A percentile compares a stretch with the other conserved stretches of the same genome.
phyloP scores from a whole-genome alignment of 306 rosid genomes.

The Senna tora region DNA sequence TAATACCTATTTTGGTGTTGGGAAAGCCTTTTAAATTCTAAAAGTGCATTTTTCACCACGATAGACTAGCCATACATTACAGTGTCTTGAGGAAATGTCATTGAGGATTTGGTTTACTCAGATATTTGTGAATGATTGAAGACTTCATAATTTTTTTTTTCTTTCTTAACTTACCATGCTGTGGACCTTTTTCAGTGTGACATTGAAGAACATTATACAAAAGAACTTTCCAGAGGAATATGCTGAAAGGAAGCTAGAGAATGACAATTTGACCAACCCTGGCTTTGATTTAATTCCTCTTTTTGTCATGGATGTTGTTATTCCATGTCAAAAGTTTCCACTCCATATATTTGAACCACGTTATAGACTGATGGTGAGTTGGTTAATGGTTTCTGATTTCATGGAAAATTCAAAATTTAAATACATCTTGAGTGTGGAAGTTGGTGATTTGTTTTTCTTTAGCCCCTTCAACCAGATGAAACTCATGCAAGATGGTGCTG shows the following conservation, averaged over 20 bases:
- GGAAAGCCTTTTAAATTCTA: conserved; percentile 5
- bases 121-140: conserved; percentile 24
- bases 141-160: neutral
- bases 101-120: conserved; percentile 28
- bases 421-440: conserved; percentile 1
- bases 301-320: conserved; percentile 98
- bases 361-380: conserved; percentile 96
- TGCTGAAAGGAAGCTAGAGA: conserved; percentile 87
- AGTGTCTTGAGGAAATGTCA: conserved; percentile 8
- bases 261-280: conserved; percentile 60
- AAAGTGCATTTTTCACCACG: neutral
- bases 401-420: neutral
- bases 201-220: conserved; percentile 86
- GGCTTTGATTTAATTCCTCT: conserved; percentile 93
- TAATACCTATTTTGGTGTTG: conserved; percentile 16
- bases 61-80: conserved; percentile 19
- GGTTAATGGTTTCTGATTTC: conserved; percentile 24
- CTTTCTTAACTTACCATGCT: conserved; percentile 9
- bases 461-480: neutral
- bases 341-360: conserved; percentile 98
- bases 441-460: neutral
- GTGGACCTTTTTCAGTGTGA: conserved; percentile 70
- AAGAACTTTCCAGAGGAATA: conserved; percentile 93
- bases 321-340: conserved; percentile 90
- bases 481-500: neutral